Conservation (phyloP, 805 yeast species). For the Kodamaea fukazawae region DNA sequence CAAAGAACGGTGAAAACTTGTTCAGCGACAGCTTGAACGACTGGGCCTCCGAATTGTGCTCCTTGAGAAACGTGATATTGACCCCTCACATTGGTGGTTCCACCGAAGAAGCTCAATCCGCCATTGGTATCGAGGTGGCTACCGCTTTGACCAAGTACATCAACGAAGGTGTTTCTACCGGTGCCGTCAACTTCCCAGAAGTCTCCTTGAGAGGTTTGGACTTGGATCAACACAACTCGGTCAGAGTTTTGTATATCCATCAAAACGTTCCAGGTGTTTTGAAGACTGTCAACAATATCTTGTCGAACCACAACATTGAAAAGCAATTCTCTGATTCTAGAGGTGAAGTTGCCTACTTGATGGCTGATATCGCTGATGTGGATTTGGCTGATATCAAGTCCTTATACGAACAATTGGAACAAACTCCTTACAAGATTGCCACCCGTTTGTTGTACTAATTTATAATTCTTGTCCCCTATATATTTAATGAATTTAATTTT, state of each 20-base stretch:
- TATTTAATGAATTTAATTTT: conserved; percentile 4
- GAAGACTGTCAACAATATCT: conserved; percentile 93
- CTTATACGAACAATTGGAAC: conserved; percentile 79
- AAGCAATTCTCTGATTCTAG: conserved; percentile 97
- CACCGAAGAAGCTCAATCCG: conserved; percentile 97
- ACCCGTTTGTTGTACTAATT: conserved; percentile 81
- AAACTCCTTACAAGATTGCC: conserved; percentile 85
- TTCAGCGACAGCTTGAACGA: conserved; percentile 71
- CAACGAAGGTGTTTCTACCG: conserved; percentile 92
- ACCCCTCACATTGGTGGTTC: conserved; percentile 99
- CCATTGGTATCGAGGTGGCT: conserved; percentile 95
- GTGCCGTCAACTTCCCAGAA: conserved; percentile 99
- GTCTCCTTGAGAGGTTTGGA: conserved; percentile 85
- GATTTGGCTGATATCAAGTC: conserved; percentile 76
- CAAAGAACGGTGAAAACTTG: conserved; percentile 85
- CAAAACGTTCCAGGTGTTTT: conserved; percentile 98
- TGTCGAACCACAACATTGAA: conserved; percentile 92
- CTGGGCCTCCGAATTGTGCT: conserved; percentile 80
- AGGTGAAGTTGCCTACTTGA: conserved; percentile 93
- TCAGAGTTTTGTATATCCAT: conserved; percentile 93
- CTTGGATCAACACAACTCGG: conserved; percentile 81
- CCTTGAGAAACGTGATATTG: conserved; percentile 83
- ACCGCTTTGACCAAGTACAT: conserved; percentile 83
- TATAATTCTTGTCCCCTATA: too few relatives aligned
- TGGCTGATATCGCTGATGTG: conserved; percentile 95